Evolutionary conservation across 257 asterid species (phyloP).

Genomic region (Ehretia macrophylla): DNA sequence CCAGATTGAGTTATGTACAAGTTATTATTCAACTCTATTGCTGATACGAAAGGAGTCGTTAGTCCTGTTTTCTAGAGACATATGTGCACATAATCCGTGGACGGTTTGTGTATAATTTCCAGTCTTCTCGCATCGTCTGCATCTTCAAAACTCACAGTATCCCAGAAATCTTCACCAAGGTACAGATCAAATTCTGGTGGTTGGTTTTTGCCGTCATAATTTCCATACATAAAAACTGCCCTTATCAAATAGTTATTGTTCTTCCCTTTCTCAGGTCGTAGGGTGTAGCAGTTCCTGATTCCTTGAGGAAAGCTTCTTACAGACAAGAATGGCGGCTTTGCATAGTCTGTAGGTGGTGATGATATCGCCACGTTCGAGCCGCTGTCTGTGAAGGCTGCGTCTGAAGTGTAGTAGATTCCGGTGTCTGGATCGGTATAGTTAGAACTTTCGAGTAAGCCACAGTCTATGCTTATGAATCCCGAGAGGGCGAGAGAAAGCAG

Average conservation of each 20-base stretch:
- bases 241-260: constrained; percentile 19
- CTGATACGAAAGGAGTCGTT: constrained; percentile 34
- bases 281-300: constrained; percentile 22
- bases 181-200: constrained; percentile 30
- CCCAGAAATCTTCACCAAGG: constrained; percentile 39
- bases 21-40: constrained; percentile 14
- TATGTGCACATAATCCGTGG: constrained; percentile 23
- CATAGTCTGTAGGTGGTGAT: not conserved
- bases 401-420: constrained; percentile 19
- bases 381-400: constrained; percentile 8
- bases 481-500: not conserved
- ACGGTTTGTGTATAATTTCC: constrained; percentile 24
- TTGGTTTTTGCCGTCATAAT: constrained; percentile 26
- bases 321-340: not conserved
- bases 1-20: constrained; percentile 7
- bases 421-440: constrained; percentile 3
- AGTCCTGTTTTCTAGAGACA: constrained; percentile 25
- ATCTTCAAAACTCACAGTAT: not conserved
- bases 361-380: constrained; percentile 14
- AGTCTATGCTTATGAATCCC: constrained; percentile 42
- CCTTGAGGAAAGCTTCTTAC: constrained; percentile 30
- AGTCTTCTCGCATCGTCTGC: not conserved
- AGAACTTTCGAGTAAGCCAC: constrained; percentile 22
- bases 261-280: constrained; percentile 7
- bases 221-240: constrained; percentile 31